Evolutionary conservation across 176 grass and related monocot species (phyloP).

Genomic region (Zea mays): Zm-B73-REFERENCE-NAM-5.0 NC_050103.1:133270501-133271000

Average conservation of each 20-base stretch:
- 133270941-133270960: constrained; percentile 59
- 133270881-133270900: constrained; percentile 48
- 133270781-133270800: neutral
- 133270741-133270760: neutral
- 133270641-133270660: neutral
- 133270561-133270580: neutral
- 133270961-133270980: constrained; percentile 68
- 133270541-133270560: neutral
- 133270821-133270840: neutral
- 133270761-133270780: neutral
- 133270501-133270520: neutral
- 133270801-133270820: neutral
- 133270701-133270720: neutral
- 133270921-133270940: constrained; percentile 70
- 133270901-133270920: constrained; percentile 58
- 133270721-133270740: neutral
- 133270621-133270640: neutral
- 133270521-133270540: too few relatives aligned
- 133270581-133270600: too few relatives aligned
- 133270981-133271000: constrained; percentile 51
- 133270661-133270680: neutral
- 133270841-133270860: constrained; percentile 44
- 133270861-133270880: constrained; percentile 46
- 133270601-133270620: too few relatives aligned
- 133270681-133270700: neutral